These are phyloP conservation scores for Kwoniella sp. DNA, from an alignment of 768 basidiomycete species.

Conservation along the genomic window DNA sequence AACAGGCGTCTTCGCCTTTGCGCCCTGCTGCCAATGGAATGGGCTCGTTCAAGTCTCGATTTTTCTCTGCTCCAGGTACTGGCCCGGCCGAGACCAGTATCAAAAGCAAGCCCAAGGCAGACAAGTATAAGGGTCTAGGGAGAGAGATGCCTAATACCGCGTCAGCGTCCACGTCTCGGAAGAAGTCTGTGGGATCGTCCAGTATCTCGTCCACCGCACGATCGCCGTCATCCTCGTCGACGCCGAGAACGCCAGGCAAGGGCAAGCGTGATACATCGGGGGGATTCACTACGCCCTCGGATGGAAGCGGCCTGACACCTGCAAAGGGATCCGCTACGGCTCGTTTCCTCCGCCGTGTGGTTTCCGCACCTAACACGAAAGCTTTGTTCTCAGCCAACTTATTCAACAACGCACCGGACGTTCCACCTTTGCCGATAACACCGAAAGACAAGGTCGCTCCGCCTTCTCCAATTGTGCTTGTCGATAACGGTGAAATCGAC, in stretches of 20 bases:
- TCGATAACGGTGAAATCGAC: conserved; percentile 36
- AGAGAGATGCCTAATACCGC: conserved; percentile 10
- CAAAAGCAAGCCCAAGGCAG: conserved; percentile 9
- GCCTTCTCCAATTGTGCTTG: conserved; percentile 62
- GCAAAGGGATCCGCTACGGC: conserved; percentile 55
- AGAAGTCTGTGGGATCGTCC: conserved; percentile 31
- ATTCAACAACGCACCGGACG: conserved; percentile 55
- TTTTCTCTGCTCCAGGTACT: conserved; percentile 36
- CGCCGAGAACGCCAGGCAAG: conserved; percentile 34
- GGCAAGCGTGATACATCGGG: conserved; percentile 4
- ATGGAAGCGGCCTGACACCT: conserved; percentile 5
- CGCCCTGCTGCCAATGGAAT: no score
- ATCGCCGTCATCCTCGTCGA: conserved; percentile 20
- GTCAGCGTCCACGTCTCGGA: background rate
- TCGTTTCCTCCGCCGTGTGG: conserved; percentile 89
- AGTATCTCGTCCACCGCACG: conserved; percentile 18
- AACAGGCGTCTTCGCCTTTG: no score
- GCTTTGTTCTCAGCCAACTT: conserved; percentile 61
- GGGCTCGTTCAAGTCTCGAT: conserved; percentile 31
- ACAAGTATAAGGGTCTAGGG: conserved; percentile 32
- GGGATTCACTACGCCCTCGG: conserved; percentile 12
- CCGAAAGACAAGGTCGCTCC: background rate
- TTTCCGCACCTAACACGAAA: conserved; percentile 94
- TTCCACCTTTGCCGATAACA: conserved; percentile 57
- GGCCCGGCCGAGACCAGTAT: background rate